A percentile compares a stretch with the other conserved stretches of the same genome.
Conservation (phyloP, 1,284 basidiomycete genomes). For the Polyporus tsugae region DNA sequence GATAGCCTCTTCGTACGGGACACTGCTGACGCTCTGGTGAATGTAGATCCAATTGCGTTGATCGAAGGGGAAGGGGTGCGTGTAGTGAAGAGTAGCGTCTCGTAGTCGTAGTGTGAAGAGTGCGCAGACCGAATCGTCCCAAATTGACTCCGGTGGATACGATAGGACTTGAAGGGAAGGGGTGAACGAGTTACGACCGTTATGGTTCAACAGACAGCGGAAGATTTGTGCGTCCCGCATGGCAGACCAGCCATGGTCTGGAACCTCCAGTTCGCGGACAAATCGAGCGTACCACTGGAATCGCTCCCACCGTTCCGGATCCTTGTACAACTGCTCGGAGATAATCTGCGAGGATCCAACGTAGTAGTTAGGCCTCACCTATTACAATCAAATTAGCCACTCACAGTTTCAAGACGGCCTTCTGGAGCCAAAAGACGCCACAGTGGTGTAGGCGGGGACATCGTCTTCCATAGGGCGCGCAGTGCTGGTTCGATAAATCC, state of each 20-base stretch:
- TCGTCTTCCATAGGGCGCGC: slow-evolving; percentile 6
- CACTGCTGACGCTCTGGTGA: neutral
- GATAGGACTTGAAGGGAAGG: slow-evolving; percentile 1
- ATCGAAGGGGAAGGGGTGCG: neutral
- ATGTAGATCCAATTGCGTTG: neutral
- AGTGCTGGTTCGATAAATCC: slow-evolving; percentile 2
- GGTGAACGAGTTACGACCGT: neutral
- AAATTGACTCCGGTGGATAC: neutral
- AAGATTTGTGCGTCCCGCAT: neutral
- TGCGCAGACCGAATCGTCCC: neutral
- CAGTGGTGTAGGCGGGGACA: neutral
- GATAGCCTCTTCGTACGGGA: neutral
- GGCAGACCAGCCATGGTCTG: neutral
- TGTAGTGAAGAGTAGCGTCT: neutral
- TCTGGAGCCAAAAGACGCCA: slow-evolving; percentile 4
- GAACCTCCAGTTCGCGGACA: neutral
- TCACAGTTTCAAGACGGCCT: neutral
- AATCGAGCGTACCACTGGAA: slow-evolving; percentile 6
- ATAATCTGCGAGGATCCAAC: neutral
- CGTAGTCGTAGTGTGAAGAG: neutral
- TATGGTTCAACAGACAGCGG: neutral
- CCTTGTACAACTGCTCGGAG: neutral
- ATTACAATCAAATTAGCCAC: neutral
- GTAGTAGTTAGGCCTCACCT: neutral
- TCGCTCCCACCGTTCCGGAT: neutral